Evolutionary conservation across 371 early-diverging fungal species (phyloP), one percentile per base, ranked within the genome.

Genomic region (Mucor velutinosus): DNA sequence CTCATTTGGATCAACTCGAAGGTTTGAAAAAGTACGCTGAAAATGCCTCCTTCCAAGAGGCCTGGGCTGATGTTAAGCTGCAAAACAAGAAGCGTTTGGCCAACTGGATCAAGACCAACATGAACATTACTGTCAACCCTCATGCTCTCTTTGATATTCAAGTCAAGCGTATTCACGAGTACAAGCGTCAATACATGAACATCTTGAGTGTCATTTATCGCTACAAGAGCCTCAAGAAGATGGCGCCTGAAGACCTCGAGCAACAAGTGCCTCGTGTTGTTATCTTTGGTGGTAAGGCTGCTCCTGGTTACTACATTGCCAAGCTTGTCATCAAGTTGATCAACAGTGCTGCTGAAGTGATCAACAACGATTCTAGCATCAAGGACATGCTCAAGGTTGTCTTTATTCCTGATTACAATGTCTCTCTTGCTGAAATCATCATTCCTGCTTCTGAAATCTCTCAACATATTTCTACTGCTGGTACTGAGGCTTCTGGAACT

Each of bases 141-240:
- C 84, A 94, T 64, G 92, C 96, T 1, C 76, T 96, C 63, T 97
- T 96, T 77, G 97, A 97, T 77, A 87, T 95, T 65, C 96, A 96
- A 79, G 95, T 95, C 73, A 96, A 95, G 85, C 92, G 97, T 79
- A 91, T 96, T 70, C 97, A 97, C 79, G 97, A 96, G 81, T 97
- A 96, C 84, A 96, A 97, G 86, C 93, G 97, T 69, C 97, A 97
- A 84, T 94, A 93, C 77, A 93, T 97, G 94, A 97, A 97, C 83
- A 95, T 97, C 69, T 78, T 97, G 35, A 82, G 89, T 53, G 95
- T 95, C 60, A 95, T 96, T 72, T 87, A 94, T 76, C 93, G 95
- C 65, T 97, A 97, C 85, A 76, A 87, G 71, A 66, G 74, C 3
- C 81, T 97, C 70, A 93, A 94, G 85, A 79, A 66, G 17, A 83